Percentiles rank a stretch among this genome's conserved stretches.
These are phyloP conservation scores for Wallemia ichthyophaga DNA, from an alignment of 1,284 basidiomycete species.

Conservation along the genomic window DNA sequence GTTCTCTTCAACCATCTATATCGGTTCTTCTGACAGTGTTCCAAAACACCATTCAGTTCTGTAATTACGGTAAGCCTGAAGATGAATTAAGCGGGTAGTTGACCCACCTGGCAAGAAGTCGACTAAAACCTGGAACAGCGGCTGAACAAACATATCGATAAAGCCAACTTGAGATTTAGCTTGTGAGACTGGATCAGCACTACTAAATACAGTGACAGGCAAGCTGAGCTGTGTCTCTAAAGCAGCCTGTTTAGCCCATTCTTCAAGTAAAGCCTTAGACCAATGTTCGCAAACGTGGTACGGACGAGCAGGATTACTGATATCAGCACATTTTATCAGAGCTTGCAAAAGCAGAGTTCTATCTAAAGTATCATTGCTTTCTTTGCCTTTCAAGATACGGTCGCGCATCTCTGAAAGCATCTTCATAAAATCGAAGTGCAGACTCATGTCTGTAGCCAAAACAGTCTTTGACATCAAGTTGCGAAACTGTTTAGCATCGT, in stretches of 20 bases:
- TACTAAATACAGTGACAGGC: constrained; percentile 31
- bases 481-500: constrained; percentile 27
- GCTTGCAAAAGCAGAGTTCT: constrained; percentile 53
- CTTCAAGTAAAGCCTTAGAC: constrained; percentile 54
- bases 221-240: constrained; percentile 48
- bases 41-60: neutral
- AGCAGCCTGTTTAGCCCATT: constrained; percentile 61
- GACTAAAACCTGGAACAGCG: constrained; percentile 43
- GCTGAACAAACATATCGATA: constrained; percentile 46
- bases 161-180: constrained; percentile 72
- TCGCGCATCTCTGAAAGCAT: constrained; percentile 23
- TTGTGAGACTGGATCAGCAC: constrained; percentile 33
- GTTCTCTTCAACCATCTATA: constrained; percentile 30
- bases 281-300: constrained; percentile 57
- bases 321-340: constrained; percentile 81
- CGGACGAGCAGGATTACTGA: constrained; percentile 60
- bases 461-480: constrained; percentile 46
- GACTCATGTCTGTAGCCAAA: constrained; percentile 71
- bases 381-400: constrained; percentile 6
- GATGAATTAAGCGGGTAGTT: neutral
- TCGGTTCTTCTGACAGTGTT: constrained; percentile 23
- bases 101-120: constrained; percentile 37
- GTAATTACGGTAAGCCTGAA: neutral
- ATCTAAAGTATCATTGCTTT: neutral
- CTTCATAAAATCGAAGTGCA: constrained; percentile 56